A percentile compares a stretch with the other conserved stretches of the same genome.
phyloP scores from a whole-genome alignment of 768 basidiomycete species.

The Cystobasidium onofrii region DNA sequence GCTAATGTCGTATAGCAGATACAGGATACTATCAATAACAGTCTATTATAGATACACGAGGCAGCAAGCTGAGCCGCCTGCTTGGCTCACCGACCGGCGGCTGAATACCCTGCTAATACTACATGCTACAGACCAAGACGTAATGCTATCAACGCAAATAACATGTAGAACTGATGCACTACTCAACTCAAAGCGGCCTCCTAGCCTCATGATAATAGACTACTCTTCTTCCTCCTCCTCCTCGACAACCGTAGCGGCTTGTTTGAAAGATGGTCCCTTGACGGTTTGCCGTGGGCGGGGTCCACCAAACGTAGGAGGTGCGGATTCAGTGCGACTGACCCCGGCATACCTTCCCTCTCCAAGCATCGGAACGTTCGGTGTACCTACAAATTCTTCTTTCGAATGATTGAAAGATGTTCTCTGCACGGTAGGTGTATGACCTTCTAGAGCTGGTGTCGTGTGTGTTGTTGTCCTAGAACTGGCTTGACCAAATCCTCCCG shows the following conservation, averaged over 20 bases:
- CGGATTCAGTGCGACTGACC: not conserved
- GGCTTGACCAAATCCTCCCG: slow-evolving; percentile 39
- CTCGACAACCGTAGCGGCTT: slow-evolving; percentile 32
- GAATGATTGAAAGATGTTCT: not conserved
- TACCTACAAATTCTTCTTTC: not conserved
- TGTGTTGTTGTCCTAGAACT: not conserved
- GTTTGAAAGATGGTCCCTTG: slow-evolving; percentile 11
- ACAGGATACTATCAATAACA: not conserved
- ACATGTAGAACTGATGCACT: too few relatives aligned
- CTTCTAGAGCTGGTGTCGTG: not conserved
- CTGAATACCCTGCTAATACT: too few relatives aligned
- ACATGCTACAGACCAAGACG: too few relatives aligned
- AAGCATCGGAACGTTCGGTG: slow-evolving; percentile 2
- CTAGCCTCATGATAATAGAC: not conserved
- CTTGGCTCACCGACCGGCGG: not conserved
- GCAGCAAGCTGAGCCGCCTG: not conserved
- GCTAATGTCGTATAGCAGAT: not conserved
- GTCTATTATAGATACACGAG: not conserved
- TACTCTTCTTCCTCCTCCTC: slow-evolving; percentile 41
- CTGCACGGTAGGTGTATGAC: slow-evolving; percentile 6
- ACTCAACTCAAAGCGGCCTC: not conserved
- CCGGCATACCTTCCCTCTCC: slow-evolving; percentile 36
- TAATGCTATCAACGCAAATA: too few relatives aligned
- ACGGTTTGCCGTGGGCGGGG: not conserved
- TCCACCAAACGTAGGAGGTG: not conserved